Base-by-base conservation (phyloP, 305 asterid genomes). In the Fraxinus floribunda region DNA sequence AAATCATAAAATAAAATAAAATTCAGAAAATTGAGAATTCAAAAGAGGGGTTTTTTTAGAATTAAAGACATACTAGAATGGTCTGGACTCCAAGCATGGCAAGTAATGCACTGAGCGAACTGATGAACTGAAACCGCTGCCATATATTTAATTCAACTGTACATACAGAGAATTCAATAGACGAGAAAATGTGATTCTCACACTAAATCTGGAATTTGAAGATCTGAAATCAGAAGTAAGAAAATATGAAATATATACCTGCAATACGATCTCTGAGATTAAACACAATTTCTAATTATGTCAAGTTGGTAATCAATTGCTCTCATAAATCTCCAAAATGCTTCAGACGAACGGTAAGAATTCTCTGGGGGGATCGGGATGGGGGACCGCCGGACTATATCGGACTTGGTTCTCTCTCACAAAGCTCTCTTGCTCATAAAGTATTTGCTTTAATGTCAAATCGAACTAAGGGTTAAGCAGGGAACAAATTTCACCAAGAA, bases 11-110 rank as follows among this genome's bases (percentile, higher is more conserved):
- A 35, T 5, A 79, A 79, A 75, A 34, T 0, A 29, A 39, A 32
- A 87, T 22, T 26, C 55, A 18, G 39, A 66, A 70, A 68, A 46
- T 0, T 10, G 16, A 18, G 26, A 55, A 70, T 7, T 46, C 7
- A 24, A 68, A 68, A 80, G 82, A 30, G 80, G 73, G 74, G 18
- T 3, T 86, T 91, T 57, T 26, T 62, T 3, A n/a, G 13, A 38
- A 16, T 6, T 72, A 7, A 72, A 72, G 20, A 72, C 76, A 34
- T 34, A 96, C 99, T 94, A 77, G 98, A 93, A 57, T 86, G 92
- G 81, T 96, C 99, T 41, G 97, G 97, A 82, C 97, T 94, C 99
- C 98, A 96, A 88, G 94, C 97, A 88, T 96, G 99, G 87, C 95
- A 90, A 80, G 97, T 91, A 86, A 96, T 90, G 88, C 93, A 93